Conservation (phyloP, 352 stramenopile genomes). For the Globisporangium cederbergense region DNA sequence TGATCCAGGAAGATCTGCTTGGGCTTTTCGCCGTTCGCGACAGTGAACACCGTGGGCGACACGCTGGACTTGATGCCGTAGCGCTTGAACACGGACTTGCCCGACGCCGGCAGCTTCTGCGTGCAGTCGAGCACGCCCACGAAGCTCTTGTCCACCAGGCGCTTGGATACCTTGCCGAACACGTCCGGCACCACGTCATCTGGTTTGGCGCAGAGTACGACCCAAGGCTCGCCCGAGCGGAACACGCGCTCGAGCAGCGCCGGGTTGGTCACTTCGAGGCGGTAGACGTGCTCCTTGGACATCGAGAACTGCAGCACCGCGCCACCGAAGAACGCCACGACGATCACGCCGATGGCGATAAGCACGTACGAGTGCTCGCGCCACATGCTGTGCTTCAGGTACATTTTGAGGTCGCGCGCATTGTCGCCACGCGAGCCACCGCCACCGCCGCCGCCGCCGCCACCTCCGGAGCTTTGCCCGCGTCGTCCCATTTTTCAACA, state of each 20-base stretch:
- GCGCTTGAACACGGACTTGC: slow-evolving; percentile 56
- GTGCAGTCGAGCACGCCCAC: slow-evolving; percentile 76
- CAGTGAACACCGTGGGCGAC: slow-evolving; percentile 70
- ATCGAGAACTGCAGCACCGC: slow-evolving; percentile 66
- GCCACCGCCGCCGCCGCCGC: slow-evolving; percentile 20
- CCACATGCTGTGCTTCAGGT: slow-evolving; percentile 82
- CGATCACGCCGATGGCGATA: slow-evolving; percentile 37
- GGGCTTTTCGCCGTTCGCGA: slow-evolving; percentile 70
- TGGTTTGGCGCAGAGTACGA: slow-evolving; percentile 67
- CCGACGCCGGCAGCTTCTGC: slow-evolving; percentile 42
- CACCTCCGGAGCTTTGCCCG: slow-evolving; percentile 15
- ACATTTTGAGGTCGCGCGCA: slow-evolving; percentile 77
- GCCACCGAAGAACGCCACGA: slow-evolving; percentile 57
- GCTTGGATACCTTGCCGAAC: slow-evolving; percentile 61
- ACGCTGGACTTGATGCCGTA: slow-evolving; percentile 65
- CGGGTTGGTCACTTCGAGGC: slow-evolving; percentile 54
- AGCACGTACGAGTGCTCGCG: slow-evolving; percentile 69
- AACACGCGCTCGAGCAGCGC: slow-evolving; percentile 67
- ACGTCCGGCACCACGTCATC: slow-evolving; percentile 71
- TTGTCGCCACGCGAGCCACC: slow-evolving; percentile 38
- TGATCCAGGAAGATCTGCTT: slow-evolving; percentile 74
- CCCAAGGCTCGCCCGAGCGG: slow-evolving; percentile 75
- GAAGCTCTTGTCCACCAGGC: slow-evolving; percentile 49
- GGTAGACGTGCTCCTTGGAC: slow-evolving; percentile 58
- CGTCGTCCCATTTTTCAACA: slow-evolving; percentile 29